Base-by-base conservation (phyloP, 2,329 filamentous ascomycete genomes). In the Elsinoe fawcettii region DNA sequence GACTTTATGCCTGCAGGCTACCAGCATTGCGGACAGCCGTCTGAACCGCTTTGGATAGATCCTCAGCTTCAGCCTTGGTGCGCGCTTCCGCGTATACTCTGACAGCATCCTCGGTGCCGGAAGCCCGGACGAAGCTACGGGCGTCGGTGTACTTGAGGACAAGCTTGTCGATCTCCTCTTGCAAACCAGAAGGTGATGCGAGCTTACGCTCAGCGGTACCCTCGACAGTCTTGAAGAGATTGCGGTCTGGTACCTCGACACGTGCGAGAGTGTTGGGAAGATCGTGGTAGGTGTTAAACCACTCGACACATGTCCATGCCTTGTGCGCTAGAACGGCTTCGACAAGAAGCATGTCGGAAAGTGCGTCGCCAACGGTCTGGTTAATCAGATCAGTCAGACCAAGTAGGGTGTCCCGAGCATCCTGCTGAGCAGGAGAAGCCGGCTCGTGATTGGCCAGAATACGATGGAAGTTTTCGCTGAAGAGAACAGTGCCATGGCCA, bases 251-350 rank as follows among this genome's bases (percentile, higher is more conserved):
- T 55, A 99, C 93, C 69, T 95, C 87, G 61, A 97, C 90, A 60
- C 91, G 88, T 58, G 95, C 87, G n/a, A 99, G 85, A 27, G 90
- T 86, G 76, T 96, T 97, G 55, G 93, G 93, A 12, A 97, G 84
- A 71, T 99, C 93, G 22, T 83, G 87, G 76, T 99, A 99, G 4
- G 90, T 96, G 62, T 83, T 82, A 61, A 91, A 84, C 93, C 93
- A 99, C 70, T 97, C 90, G 86, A 85, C 46, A 59, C 90, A 85
- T 23, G 82, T 84, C 91, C 91, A 99, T 63, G 80, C 81, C 77
- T 96, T 97, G 80, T 97, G 90, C 5, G 93, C 91, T 39, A 99
- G 85, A 63, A 97, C 93, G 32, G 92, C 88, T 74, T 99, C 93
- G 37, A 97, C 91, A 67, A 99, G 84, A 46, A 99, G 82, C 81